Percentiles rank a stretch among this genome's conserved stretches.
These are phyloP conservation scores for Graphilbum sp. DNA, from an alignment of 2,329 filamentous ascomycete genomes.

Conservation along the genomic window DNA sequence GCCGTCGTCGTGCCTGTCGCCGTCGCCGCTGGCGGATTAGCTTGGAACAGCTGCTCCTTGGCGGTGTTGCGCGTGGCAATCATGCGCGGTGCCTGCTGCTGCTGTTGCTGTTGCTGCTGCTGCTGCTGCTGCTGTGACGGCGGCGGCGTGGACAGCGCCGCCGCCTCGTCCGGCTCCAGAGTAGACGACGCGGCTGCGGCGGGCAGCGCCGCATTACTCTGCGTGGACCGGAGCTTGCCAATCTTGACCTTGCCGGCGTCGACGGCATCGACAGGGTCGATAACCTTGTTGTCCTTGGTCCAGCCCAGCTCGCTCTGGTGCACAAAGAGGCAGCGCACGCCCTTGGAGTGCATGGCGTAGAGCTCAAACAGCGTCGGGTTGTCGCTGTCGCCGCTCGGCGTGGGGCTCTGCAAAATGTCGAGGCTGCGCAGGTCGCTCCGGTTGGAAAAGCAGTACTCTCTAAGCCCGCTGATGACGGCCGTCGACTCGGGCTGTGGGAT, in stretches of 20 bases:
- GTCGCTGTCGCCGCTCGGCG: conserved; percentile 45
- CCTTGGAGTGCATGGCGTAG: conserved; percentile 94
- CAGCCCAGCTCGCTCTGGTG: conserved; percentile 84
- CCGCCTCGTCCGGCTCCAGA: conserved; percentile 18
- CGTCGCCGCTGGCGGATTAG: conserved; percentile 1
- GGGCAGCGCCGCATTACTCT: conserved; percentile 17
- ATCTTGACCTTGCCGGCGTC: conserved; percentile 60
- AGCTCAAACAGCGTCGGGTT: conserved; percentile 78
- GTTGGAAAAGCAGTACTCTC: conserved; percentile 82
- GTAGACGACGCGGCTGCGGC: conserved; percentile 25
- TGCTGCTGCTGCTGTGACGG: conserved; percentile 16
- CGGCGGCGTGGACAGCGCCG: conserved; percentile 15
- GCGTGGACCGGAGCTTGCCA: conserved; percentile 54
- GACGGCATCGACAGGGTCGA: conserved; percentile 61
- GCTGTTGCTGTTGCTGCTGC: conserved; percentile 11
- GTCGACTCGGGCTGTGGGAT: conserved; percentile 83
- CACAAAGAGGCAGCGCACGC: conserved; percentile 77
- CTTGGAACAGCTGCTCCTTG: conserved; percentile 21
- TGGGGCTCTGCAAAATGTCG: conserved; percentile 64
- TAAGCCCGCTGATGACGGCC: conserved; percentile 90
- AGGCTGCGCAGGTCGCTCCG: conserved; percentile 79
- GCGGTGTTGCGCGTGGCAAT: conserved; percentile 14
- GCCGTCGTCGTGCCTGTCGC: conserved; percentile 3
- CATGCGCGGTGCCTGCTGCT: conserved; percentile 13
- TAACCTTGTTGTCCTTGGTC: conserved; percentile 77